A percentile compares a stretch with the other conserved stretches of the same genome.
Evolutionary conservation across 495 filamentous ascomycete genomes (phyloP).

Genomic region (Xylaria intraflava): DNA sequence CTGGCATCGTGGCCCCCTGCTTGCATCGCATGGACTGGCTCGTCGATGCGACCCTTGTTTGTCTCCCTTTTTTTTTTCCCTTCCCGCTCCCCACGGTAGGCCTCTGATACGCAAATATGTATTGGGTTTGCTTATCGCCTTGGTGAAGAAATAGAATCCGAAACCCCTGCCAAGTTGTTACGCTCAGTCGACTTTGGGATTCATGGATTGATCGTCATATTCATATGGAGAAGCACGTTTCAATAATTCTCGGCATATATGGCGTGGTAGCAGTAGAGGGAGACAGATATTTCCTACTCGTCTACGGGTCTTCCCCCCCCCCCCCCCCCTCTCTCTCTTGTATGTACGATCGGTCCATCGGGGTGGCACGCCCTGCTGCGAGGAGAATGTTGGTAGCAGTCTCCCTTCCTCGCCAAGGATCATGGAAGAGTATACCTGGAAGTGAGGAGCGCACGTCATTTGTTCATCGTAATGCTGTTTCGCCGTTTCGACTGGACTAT

Average conservation of each 20-base stretch:
- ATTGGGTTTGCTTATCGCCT: slow-evolving; percentile 7
- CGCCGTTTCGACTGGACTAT: too few species aligned
- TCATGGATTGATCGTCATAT: not conserved
- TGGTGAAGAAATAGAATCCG: not conserved
- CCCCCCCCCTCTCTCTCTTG: not conserved
- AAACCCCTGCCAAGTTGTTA: not conserved
- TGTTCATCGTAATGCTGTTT: too few species aligned
- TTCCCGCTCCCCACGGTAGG: not conserved
- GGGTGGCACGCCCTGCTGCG: too few species aligned
- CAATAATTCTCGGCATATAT: not conserved
- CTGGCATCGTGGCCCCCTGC: slow-evolving; percentile 6
- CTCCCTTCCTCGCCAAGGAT: too few species aligned
- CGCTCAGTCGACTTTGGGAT: not conserved
- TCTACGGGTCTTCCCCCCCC: too few species aligned
- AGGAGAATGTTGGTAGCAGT: too few species aligned
- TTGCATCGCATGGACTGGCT: slow-evolving; percentile 6
- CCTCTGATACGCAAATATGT: too few species aligned
- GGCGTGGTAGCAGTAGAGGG: not conserved
- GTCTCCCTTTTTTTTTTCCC: not conserved
- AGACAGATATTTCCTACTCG: not conserved
- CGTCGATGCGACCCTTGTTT: not conserved
- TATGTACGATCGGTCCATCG: slow-evolving; percentile 3
- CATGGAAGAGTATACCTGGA: too few species aligned
- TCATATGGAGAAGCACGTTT: not conserved
- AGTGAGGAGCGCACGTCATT: too few species aligned